phyloP scores from a whole-genome alignment of 352 stramenopile genomes.

The Lagenidium sp. region DNA sequence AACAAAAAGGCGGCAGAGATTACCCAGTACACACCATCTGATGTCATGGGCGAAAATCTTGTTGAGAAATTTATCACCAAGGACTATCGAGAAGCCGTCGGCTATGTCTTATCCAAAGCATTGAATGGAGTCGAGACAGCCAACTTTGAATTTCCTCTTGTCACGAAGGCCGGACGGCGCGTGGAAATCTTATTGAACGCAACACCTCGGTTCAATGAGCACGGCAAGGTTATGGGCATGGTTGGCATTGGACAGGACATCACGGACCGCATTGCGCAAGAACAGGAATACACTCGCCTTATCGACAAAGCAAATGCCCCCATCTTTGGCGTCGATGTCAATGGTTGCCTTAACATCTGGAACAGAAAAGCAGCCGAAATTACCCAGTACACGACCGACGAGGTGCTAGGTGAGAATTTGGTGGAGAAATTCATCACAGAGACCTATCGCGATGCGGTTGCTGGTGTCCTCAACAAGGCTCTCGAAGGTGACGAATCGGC shows the following conservation, averaged over 20 bases:
- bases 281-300: conserved; percentile 32
- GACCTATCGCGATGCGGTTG: conserved; percentile 49
- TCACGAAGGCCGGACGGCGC: conserved; percentile 25
- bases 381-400: conserved; percentile 49
- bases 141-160: conserved; percentile 35
- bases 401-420: conserved; percentile 46
- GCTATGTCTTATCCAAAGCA: conserved; percentile 13
- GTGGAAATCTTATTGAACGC: conserved; percentile 36
- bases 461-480: conserved; percentile 43
- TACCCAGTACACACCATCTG: conserved; percentile 79
- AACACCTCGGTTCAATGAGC: conserved; percentile 29
- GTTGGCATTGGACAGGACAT: conserved; percentile 52
- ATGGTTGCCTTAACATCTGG: conserved; percentile 55
- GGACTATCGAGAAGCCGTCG: conserved; percentile 16
- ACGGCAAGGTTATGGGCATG: conserved; percentile 38
- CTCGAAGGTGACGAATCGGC: conserved; percentile 40
- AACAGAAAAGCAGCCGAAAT: conserved; percentile 70
- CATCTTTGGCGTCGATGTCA: conserved; percentile 72
- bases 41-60: conserved; percentile 71
- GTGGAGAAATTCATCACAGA: conserved; percentile 49
- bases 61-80: conserved; percentile 60
- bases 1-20: conserved; percentile 82
- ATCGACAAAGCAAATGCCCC: conserved; percentile 58
- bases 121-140: conserved; percentile 14
- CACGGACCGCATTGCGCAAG: conserved; percentile 23